Base-by-base conservation (phyloP, 768 basidiomycete genomes). In the Phylloporus scabripes region DNA sequence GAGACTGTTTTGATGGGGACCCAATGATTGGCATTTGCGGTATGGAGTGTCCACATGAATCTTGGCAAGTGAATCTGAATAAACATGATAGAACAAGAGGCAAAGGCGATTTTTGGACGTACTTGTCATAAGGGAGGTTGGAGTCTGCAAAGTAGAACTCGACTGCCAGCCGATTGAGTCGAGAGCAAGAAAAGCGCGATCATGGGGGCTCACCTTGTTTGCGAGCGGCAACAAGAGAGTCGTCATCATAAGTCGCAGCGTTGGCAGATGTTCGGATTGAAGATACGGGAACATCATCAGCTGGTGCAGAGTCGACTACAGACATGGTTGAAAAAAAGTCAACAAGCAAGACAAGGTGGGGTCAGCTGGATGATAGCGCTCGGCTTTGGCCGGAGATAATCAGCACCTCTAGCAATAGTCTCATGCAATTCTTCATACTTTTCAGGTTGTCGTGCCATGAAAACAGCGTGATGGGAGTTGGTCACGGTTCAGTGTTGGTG, bases 71-170 rank as follows among this genome's bases (percentile, higher is more conserved):
- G 5, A 42, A n/a, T 14, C 21, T 28, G 6, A 1, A 14, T 15
- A 23, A 24, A 26, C 15, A 41, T 28, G 17, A 17, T 10, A 14
- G 24, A 42, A 42, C 17, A 23, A 1, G 20, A 42, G 5, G 4
- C 18, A 20, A 39, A 11, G 2, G 15, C 14, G 40, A 47, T 36
- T 10, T 7, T 18, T 45, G 40, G 36, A 24, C 76, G 23, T 60
- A 86, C 86, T 82, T 87, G 76, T 92, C 90, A 55, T 80, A 92
- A 1, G 94, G 94, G 46, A 98, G 79, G 69, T 97, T 96, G n/a
- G 92, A 79, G 68, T 95, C 92, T 45, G 88, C 88, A 70, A 98
- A 93, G 74, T 97, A 96, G 69, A 96, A 97, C 64, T 93, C 89
- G 60, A 95, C 94, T 96, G 31, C 38, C 45, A 39, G 32, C 4